Evolutionary conservation across 129 eudicot genomes (phyloP).

Genomic region (Saposhnikovia divaricata): DNA sequence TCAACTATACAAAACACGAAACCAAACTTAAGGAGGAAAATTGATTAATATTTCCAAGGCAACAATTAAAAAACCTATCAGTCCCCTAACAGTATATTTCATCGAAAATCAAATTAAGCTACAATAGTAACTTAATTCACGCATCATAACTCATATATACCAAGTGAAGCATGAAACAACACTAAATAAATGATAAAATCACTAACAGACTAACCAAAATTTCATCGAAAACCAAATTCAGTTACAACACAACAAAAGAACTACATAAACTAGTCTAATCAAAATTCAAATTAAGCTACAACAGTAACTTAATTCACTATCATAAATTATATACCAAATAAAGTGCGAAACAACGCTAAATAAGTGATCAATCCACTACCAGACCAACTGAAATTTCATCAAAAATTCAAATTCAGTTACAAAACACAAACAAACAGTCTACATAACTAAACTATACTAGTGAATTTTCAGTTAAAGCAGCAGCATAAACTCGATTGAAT

Average conservation of each 20-base stretch:
- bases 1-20: not conserved
- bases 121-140: not conserved
- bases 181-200: not conserved
- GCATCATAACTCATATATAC: not conserved
- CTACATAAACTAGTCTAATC: not conserved
- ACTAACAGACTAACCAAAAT: not conserved
- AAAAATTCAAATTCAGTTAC: not conserved
- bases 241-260: too few species aligned
- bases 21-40: not conserved
- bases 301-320: too few species aligned
- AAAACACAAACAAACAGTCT: not conserved
- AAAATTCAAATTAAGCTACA: not conserved
- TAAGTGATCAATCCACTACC: not conserved
- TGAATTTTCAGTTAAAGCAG: not conserved
- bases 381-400: not conserved
- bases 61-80: not conserved
- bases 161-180: not conserved
- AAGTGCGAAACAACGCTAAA: not conserved
- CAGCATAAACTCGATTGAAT: not conserved
- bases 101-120: not conserved
- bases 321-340: not conserved
- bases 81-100: not conserved
- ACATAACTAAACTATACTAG: not conserved
- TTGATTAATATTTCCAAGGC: not conserved
- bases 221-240: not conserved